A percentile compares a stretch with the other conserved stretches of the same genome.
Evolutionary conservation across 345 rosid genomes (phyloP).

Genomic region (Eucalyptus marginata): DNA sequence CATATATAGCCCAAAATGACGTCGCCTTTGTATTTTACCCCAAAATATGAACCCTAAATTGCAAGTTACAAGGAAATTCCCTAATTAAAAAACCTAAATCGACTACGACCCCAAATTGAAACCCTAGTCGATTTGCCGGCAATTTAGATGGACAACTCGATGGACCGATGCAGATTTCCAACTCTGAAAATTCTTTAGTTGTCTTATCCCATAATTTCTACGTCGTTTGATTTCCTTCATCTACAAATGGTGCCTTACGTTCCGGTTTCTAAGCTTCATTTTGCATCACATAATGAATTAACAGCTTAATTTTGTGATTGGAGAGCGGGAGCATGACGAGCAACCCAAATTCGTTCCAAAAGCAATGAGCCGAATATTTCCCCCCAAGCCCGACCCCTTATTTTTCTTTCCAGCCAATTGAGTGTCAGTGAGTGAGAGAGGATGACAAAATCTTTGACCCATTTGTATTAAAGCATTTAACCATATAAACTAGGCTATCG

Average conservation of each 20-base stretch:
- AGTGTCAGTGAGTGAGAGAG: background rate
- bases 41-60: too few species aligned
- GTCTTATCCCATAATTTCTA: background rate
- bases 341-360: too few species aligned
- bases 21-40: too few species aligned
- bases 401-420: background rate
- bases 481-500: too few species aligned
- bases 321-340: too few species aligned
- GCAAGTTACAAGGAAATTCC: too few species aligned
- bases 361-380: background rate
- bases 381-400: background rate
- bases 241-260: background rate
- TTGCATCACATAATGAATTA: background rate
- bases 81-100: background rate
- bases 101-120: background rate
- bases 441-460: too few species aligned
- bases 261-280: background rate
- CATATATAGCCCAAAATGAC: too few species aligned
- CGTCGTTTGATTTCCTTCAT: background rate
- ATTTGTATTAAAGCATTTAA: too few species aligned
- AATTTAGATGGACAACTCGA: background rate
- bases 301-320: background rate
- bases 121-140: background rate
- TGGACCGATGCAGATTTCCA: background rate
- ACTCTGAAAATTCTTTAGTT: background rate